Conservation (phyloP, 192 early-diverging fungal genomes). For the Piromyces sp. region DNA sequence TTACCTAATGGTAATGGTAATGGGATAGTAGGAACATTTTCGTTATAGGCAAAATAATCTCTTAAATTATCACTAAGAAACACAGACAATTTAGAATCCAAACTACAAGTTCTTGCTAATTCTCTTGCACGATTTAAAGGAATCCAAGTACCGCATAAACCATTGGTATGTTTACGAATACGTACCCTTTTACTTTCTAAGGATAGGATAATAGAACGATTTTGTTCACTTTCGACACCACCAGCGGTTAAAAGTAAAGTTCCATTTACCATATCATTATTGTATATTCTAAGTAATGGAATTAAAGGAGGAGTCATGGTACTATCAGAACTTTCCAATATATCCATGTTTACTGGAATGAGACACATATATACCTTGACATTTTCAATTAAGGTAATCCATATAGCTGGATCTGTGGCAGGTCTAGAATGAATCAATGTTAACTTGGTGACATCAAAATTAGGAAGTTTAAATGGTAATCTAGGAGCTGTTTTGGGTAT, state of each 20-base stretch:
- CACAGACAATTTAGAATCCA: conserved; percentile 50
- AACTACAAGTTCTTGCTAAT: conserved; percentile 60
- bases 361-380: conserved; percentile 4
- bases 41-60: not conserved
- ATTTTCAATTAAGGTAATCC: conserved; percentile 2
- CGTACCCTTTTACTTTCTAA: conserved; percentile 65
- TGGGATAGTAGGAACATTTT: not conserved
- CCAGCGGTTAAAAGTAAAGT: conserved; percentile 69
- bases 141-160: conserved; percentile 81
- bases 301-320: not conserved
- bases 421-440: not conserved
- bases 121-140: conserved; percentile 69
- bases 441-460: not conserved
- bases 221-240: conserved; percentile 64
- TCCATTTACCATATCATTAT: conserved; percentile 63
- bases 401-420: conserved; percentile 4
- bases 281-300: conserved; percentile 59
- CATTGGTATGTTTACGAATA: conserved; percentile 45
- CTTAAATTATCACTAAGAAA: conserved; percentile 62
- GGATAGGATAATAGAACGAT: conserved; percentile 67
- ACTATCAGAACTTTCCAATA: conserved; percentile 23
- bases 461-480: not conserved
- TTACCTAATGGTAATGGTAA: not conserved
- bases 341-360: conserved; percentile 12
- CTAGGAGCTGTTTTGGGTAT: not conserved